Conservation (phyloP, 345 rosid species). For the Luvunga scandens region DNA sequence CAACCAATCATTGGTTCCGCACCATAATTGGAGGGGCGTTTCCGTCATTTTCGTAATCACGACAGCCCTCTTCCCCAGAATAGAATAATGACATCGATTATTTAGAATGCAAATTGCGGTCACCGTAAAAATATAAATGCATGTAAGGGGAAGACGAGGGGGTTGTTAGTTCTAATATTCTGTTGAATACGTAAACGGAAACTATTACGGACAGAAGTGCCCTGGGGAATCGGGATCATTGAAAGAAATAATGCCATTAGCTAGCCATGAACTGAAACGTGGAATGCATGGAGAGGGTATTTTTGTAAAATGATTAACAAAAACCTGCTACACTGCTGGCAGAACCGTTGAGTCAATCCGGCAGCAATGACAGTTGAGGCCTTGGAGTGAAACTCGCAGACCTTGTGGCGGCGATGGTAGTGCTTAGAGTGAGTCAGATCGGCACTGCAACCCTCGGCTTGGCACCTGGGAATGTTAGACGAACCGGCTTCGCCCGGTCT, state of each 20-base stretch:
- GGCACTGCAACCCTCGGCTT: slow-evolving; percentile 95
- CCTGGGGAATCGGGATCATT: slow-evolving; percentile 36
- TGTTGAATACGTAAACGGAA: slow-evolving; percentile 17
- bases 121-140: slow-evolving; percentile 4
- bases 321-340: slow-evolving; percentile 99
- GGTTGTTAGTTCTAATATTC: slow-evolving; percentile 8
- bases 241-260: too few relatives aligned
- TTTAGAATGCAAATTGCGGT: not conserved
- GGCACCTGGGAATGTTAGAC: slow-evolving; percentile 68
- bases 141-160: slow-evolving; percentile 1
- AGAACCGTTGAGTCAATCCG: slow-evolving; percentile 94
- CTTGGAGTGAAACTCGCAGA: slow-evolving; percentile 95
- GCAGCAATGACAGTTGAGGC: slow-evolving; percentile 84
- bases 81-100: too few relatives aligned
- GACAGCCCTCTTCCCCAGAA: not conserved
- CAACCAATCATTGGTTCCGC: slow-evolving; percentile 15
- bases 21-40: slow-evolving; percentile 17
- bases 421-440: slow-evolving; percentile 92
- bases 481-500: slow-evolving; percentile 56
- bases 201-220: slow-evolving; percentile 43
- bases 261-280: not conserved
- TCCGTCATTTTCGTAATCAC: slow-evolving; percentile 9
- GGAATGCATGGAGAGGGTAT: slow-evolving; percentile 27
- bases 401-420: slow-evolving; percentile 97
- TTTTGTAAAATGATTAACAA: slow-evolving; percentile 26